A percentile compares a stretch with the other conserved stretches of the same genome.
phyloP scores from a whole-genome alignment of 768 basidiomycete genomes.

The Lepiota venenata region DNA sequence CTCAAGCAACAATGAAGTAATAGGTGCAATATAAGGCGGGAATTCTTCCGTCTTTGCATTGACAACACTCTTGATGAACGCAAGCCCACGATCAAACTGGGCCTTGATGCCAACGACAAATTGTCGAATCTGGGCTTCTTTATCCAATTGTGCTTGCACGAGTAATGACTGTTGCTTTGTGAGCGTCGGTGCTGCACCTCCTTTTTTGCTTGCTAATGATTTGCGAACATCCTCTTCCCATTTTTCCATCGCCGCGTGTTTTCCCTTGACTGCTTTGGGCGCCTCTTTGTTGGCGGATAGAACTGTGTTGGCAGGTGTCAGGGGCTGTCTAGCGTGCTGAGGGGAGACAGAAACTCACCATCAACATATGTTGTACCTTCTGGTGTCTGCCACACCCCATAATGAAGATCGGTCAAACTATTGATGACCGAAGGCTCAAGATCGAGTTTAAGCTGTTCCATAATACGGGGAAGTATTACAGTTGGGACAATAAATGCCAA shows the following conservation, averaged over 20 bases:
- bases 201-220: conserved; percentile 79
- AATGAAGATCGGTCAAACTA: conserved; percentile 64
- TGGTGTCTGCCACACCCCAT: conserved; percentile 84
- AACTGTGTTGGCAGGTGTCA: conserved; percentile 38
- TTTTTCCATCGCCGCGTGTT: conserved; percentile 84
- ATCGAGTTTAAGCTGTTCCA: conserved; percentile 63
- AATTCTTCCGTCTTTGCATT: conserved; percentile 47
- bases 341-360: conserved; percentile 40
- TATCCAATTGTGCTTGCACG: conserved; percentile 80
- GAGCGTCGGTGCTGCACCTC: conserved; percentile 42
- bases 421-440: conserved; percentile 59
- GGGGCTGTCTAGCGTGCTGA: not conserved
- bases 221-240: conserved; percentile 96
- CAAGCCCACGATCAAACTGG: conserved; percentile 62
- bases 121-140: conserved; percentile 68
- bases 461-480: conserved; percentile 60
- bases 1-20: conserved; percentile 60
- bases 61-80: conserved; percentile 65
- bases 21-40: conserved; percentile 47
- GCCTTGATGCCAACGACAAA: conserved; percentile 53
- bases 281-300: conserved; percentile 58
- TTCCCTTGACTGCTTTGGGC: conserved; percentile 62
- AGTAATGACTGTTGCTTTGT: conserved; percentile 85
- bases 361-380: conserved; percentile 80
- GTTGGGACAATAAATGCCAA: conserved; percentile 78